Percentiles rank a stretch among this genome's conserved stretches.
phyloP scores from a whole-genome alignment of 495 filamentous ascomycete genomes.

The Aspergillus sclerotiicarbonarius region DNA sequence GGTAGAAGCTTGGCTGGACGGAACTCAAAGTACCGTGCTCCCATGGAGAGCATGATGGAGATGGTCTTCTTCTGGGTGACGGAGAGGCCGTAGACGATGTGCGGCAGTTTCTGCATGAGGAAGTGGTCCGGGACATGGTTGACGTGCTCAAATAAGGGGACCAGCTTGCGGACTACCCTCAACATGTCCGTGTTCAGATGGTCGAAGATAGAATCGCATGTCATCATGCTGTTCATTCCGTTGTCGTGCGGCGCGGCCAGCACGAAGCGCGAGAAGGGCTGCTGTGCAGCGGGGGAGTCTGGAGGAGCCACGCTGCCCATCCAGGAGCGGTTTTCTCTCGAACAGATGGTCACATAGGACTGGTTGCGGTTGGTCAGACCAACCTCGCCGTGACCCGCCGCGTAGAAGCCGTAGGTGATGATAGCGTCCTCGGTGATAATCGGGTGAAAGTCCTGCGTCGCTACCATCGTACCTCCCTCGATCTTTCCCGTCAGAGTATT shows the following conservation, averaged over 20 bases:
- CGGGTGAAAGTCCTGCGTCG: conserved; percentile 8
- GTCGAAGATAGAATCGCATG: conserved; percentile 34
- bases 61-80: conserved; percentile 55
- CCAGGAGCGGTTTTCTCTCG: conserved; percentile 41
- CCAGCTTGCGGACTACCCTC: conserved; percentile 27
- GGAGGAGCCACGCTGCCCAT: conserved; percentile 43
- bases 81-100: conserved; percentile 50
- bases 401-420: conserved; percentile 53
- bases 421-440: conserved; percentile 25
- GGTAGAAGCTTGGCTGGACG: conserved; percentile 49
- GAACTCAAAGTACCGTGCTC: conserved; percentile 56
- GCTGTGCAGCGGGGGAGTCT: conserved; percentile 37
- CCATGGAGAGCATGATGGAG: conserved; percentile 43
- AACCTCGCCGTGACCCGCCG: conserved; percentile 42
- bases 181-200: conserved; percentile 38
- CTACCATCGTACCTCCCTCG: conserved; percentile 1
- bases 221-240: conserved; percentile 56
- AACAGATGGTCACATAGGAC: conserved; percentile 49
- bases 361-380: conserved; percentile 49
- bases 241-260: conserved; percentile 49
- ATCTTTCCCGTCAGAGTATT: conserved; percentile 4
- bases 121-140: conserved; percentile 28
- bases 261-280: conserved; percentile 46
- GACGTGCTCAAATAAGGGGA: conserved; percentile 27
- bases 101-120: conserved; percentile 41